These are phyloP conservation scores for Anaeramoeba flamelloides DNA, from an alignment of 78 protist genomes.

Conservation along the genomic window DNA sequence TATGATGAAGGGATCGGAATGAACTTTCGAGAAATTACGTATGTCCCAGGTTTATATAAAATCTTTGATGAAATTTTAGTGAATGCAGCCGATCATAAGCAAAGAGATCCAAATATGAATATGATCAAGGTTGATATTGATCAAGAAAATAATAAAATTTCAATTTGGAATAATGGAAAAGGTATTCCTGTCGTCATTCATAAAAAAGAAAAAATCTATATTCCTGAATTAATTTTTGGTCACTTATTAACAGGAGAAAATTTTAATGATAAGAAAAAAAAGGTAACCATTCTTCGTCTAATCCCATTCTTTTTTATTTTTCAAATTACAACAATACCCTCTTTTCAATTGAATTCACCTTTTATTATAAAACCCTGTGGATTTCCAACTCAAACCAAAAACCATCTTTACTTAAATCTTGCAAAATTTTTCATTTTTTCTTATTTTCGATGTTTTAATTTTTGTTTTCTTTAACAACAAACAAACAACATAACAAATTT, in stretches of 20 bases:
- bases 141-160: conserved; percentile 14
- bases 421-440: too few species aligned
- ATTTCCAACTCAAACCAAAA: too few species aligned
- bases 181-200: conserved; percentile 92
- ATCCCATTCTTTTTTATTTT: too few species aligned
- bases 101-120: conserved; percentile 62
- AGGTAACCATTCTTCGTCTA: conserved; percentile 13
- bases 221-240: conserved; percentile 92
- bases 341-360: too few species aligned
- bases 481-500: too few species aligned
- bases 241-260: conserved; percentile 67
- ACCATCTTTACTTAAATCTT: too few species aligned
- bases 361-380: too few species aligned
- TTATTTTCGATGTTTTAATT: too few species aligned
- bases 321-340: too few species aligned
- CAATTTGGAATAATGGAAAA: conserved; percentile 72
- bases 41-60: conserved; percentile 86
- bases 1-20: conserved; percentile 10
- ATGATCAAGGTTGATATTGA: neutral
- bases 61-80: conserved; percentile 95
- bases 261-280: conserved; percentile 39
- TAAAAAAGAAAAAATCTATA: conserved; percentile 51
- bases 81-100: conserved; percentile 24
- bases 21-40: conserved; percentile 31
- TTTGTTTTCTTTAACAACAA: too few species aligned